Evolutionary conservation across 2,329 filamentous ascomycete genomes (phyloP), one percentile per base, ranked within the genome.

Genomic region (Hymenotorrendiella dingleyae): DNA sequence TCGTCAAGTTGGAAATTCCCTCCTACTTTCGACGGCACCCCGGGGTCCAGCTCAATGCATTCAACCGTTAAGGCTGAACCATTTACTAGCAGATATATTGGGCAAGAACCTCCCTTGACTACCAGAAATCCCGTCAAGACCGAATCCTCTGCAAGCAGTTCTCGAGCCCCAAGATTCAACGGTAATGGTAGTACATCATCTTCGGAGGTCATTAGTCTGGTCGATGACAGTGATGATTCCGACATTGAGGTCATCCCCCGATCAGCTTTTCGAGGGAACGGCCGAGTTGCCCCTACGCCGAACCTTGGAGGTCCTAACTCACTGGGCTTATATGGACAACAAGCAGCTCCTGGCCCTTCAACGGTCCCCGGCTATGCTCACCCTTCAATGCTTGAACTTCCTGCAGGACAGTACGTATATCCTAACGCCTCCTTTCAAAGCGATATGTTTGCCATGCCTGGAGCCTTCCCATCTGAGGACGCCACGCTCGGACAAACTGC

Each of bases 181-280:
- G 12, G 12, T n/a, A 22, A 19, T 9, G 24, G 20, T 12, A 29
- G 23, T 20, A 33, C 11, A n/a, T n/a, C 16, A 17, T 19, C 30
- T 16, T 11, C 16, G 30, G 9, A n/a, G n/a, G 19, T 12, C 12
- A 21, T 30, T 9, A 11, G 17, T 7, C n/a, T 40, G 8, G 17
- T 27, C 19, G 53, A 57, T 21, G 53, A 56, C 23, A 28, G 27
- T 11, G 53, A 49, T 40, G 58, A 61, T 45, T 59, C 56, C 10
- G 57, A 60, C 19, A 42, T 60, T 26, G 58, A 62, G 41, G 54
- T 61, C 17, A 62, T 62, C 21, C 44, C 54, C 9, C 20, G 54
- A 9, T 48, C 53, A 3, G 54, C 44, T 2, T 62, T 60, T 38
- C 46, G 44, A 27, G 51, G 50, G 19, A 61, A 60, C 46, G 48